phyloP scores from a whole-genome alignment of 805 yeast species.

The Danielia reshetovae region DNA sequence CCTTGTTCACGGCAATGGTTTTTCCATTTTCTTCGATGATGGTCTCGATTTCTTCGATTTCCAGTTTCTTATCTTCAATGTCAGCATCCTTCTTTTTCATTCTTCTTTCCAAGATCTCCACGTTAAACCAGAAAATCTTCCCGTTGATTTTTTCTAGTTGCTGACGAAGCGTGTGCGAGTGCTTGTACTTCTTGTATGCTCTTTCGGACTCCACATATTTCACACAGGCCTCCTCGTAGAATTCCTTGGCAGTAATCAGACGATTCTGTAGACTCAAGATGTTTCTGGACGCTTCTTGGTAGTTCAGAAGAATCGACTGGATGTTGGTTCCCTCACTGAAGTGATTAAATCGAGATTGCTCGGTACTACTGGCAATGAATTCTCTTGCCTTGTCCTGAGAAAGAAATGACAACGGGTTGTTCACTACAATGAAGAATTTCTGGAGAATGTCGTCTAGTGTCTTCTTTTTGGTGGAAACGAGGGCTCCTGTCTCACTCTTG shows the following conservation, averaged over 20 bases:
- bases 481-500: conserved; percentile 47
- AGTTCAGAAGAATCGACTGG: conserved; percentile 58
- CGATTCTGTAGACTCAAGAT: conserved; percentile 27
- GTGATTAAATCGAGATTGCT: conserved; percentile 64
- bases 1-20: background rate
- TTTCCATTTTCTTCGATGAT: conserved; percentile 16
- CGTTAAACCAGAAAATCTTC: conserved; percentile 42
- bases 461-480: conserved; percentile 56
- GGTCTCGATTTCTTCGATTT: conserved; percentile 16
- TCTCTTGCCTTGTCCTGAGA: conserved; percentile 94
- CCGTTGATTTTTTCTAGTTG: conserved; percentile 34
- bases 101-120: conserved; percentile 25
- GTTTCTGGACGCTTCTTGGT: conserved; percentile 29
- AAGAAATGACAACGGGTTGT: conserved; percentile 86
- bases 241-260: conserved; percentile 22
- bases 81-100: conserved; percentile 17
- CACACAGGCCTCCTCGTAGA: conserved; percentile 22
- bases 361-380: conserved; percentile 74
- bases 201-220: conserved; percentile 26
- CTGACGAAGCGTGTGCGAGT: conserved; percentile 31
- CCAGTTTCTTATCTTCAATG: conserved; percentile 7
- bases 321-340: conserved; percentile 80
- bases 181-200: conserved; percentile 30
- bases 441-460: conserved; percentile 67
- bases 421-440: conserved; percentile 72